Base-by-base conservation (phyloP, 2,329 filamentous ascomycete species). In the Pseudogymnoascus sp. region DNA sequence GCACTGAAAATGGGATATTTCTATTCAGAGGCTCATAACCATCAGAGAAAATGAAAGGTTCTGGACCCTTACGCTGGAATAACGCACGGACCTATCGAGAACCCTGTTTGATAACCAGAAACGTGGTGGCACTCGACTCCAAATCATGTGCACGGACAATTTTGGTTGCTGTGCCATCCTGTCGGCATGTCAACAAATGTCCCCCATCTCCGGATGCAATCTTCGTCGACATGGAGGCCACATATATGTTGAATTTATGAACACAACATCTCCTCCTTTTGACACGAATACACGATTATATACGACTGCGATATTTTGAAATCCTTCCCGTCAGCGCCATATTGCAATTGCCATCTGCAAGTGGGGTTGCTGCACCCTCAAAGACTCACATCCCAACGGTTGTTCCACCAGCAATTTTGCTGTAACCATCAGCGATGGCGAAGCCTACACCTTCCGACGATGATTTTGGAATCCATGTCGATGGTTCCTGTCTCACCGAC, bases 391-490 rank as follows among this genome's bases (percentile, higher is more conserved):
- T 53, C 7, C 9, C 47, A 33, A 35, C 28, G 47, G 47, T 53
- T 53, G 47, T 53, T 53, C 15, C 47, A 53, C 47, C 47, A 15
- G 47, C 28, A 53, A 53, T 33, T 53, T 53, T 53, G 47, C 47
- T 33, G 47, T 53, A 35, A 53, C 25, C 28, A 53, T 53, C 47
- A 39, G 33, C 57, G n/a, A 58, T 58, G 35, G 35, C 37, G 14
- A 58, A 58, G 33, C 35, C 57, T 58, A 30, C n/a, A 58, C 9
- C 15, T 15, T 15, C 20, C 9, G 22, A 58, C 20, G 30, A 39
- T 11, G 64, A 67, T 35, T 71, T 71, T 62, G 63, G 66, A 41
- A 70, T 71, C 41, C 68, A 71, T 60, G 68, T 71, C 30, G 70
- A 71, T 59, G 59, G 62, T 12, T 70, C 68, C 14, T 68, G 67